phyloP scores from a whole-genome alignment of 495 filamentous ascomycete species.

The Penicillium angulare region DNA sequence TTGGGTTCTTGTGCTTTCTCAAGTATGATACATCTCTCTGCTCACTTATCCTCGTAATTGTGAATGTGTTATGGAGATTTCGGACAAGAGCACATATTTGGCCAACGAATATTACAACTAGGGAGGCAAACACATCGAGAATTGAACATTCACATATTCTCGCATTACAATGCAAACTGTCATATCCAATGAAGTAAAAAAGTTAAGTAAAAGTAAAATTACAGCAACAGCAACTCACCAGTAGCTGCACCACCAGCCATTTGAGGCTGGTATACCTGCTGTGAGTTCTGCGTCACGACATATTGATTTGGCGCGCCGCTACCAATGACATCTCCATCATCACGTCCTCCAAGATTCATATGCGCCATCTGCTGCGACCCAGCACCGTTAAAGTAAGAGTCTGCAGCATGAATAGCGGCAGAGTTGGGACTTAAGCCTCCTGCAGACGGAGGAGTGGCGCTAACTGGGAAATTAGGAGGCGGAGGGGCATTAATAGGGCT shows the following conservation, averaged over 20 bases:
- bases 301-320: slow-evolving; percentile 47
- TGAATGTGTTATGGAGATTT: too few species aligned
- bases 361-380: slow-evolving; percentile 69
- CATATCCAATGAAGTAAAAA: not conserved
- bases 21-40: too few species aligned
- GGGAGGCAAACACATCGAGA: too few species aligned
- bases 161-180: too few species aligned
- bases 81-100: too few species aligned
- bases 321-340: slow-evolving; percentile 34
- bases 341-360: slow-evolving; percentile 56
- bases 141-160: too few species aligned
- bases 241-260: slow-evolving; percentile 47
- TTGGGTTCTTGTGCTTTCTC: too few species aligned
- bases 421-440: slow-evolving; percentile 19
- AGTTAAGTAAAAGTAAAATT: slow-evolving; percentile 8
- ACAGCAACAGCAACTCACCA: slow-evolving; percentile 49
- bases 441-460: slow-evolving; percentile 16
- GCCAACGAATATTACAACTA: too few species aligned
- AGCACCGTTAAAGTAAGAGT: slow-evolving; percentile 78
- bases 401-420: slow-evolving; percentile 72
- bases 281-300: slow-evolving; percentile 55
- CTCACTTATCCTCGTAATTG: too few species aligned
- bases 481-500: slow-evolving; percentile 20
- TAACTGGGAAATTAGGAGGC: slow-evolving; percentile 15
- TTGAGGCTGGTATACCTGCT: slow-evolving; percentile 52